A percentile compares a stretch with the other conserved stretches of the same genome.
These are phyloP conservation scores for Cercospora zeae-maydis DNA, from an alignment of 2,329 filamentous ascomycete genomes.

Conservation along the genomic window DNA sequence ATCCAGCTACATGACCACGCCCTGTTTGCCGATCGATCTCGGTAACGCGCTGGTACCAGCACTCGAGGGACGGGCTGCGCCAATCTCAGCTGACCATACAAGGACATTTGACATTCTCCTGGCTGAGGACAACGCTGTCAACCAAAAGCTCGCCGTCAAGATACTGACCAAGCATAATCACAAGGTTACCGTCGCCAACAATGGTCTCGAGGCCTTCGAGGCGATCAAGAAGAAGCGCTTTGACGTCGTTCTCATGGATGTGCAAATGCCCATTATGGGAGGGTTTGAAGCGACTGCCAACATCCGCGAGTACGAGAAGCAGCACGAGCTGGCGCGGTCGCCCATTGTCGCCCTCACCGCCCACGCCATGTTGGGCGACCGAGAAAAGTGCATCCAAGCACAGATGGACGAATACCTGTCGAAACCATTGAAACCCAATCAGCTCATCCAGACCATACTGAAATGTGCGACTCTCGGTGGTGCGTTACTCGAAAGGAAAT, in stretches of 20 bases:
- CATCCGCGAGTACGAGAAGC: constrained; percentile 90
- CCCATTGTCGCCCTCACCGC: constrained; percentile 96
- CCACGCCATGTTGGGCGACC: constrained; percentile 96
- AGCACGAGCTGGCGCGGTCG: constrained; percentile 73
- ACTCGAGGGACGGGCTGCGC: constrained; percentile 86
- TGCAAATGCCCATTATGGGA: constrained; percentile 99
- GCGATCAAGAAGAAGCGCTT: constrained; percentile 89
- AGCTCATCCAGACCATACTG: constrained; percentile 94
- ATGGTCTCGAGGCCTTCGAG: constrained; percentile 88
- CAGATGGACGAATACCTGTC: constrained; percentile 99
- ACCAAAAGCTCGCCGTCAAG: constrained; percentile 92
- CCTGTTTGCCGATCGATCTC: constrained; percentile 87
- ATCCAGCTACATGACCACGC: constrained; percentile 98
- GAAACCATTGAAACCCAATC: constrained; percentile 93
- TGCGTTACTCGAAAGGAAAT: constrained; percentile 73
- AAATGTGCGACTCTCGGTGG: constrained; percentile 92
- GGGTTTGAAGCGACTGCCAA: constrained; percentile 96
- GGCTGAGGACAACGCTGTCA: constrained; percentile 96
- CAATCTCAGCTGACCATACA: constrained; percentile 86
- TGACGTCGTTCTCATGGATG: constrained; percentile 97
- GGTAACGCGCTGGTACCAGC: constrained; percentile 96
- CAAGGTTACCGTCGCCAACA: constrained; percentile 86
- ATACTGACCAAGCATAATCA: constrained; percentile 97
- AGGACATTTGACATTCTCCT: constrained; percentile 93
- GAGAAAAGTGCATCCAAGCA: constrained; percentile 95